Evolutionary conservation across 352 stramenopile species (phyloP).

Genomic region (Elongisporangium prolatum): DNA sequence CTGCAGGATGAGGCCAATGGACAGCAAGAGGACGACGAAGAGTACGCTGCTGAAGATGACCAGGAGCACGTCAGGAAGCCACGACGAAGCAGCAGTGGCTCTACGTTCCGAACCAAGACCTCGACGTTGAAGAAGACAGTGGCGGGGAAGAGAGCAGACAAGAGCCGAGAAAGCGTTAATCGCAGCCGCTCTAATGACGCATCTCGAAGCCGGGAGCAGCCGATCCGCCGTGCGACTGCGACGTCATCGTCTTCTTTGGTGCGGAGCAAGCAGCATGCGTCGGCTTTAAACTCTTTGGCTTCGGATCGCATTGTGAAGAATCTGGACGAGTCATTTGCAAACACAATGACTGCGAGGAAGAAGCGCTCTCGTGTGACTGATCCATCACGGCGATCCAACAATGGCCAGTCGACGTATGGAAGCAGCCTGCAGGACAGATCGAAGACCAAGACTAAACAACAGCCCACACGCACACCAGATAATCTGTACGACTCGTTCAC

Average conservation of each 20-base stretch:
- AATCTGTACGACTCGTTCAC: not conserved
- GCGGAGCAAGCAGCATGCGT: not conserved
- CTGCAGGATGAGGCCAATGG: slow-evolving; percentile 30
- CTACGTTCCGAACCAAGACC: not conserved
- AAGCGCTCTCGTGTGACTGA: slow-evolving; percentile 25
- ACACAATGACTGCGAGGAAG: slow-evolving; percentile 7
- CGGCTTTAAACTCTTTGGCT: not conserved
- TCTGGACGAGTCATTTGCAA: not conserved
- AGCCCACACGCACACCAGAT: slow-evolving; percentile 3
- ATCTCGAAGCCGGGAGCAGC: not conserved
- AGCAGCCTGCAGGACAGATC: slow-evolving; percentile 3
- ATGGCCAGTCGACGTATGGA: slow-evolving; percentile 3
- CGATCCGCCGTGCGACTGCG: not conserved
- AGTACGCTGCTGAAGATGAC: slow-evolving; percentile 3
- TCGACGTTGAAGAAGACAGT: not conserved
- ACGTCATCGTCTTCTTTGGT: not conserved
- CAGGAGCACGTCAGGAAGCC: slow-evolving; percentile 5
- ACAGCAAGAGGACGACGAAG: slow-evolving; percentile 17
- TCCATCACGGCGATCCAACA: slow-evolving; percentile 10
- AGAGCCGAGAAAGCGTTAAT: slow-evolving; percentile 11
- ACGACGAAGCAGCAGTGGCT: slow-evolving; percentile 1
- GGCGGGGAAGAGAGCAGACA: slow-evolving; percentile 5
- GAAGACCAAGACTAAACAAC: slow-evolving; percentile 3
- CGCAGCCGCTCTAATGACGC: not conserved
- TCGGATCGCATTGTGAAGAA: slow-evolving; percentile 1